Percentiles rank a stretch among this genome's conserved stretches.
Evolutionary conservation across 1,284 basidiomycete species (phyloP).

Genomic region (Lentinula novae-zelandiae): DNA sequence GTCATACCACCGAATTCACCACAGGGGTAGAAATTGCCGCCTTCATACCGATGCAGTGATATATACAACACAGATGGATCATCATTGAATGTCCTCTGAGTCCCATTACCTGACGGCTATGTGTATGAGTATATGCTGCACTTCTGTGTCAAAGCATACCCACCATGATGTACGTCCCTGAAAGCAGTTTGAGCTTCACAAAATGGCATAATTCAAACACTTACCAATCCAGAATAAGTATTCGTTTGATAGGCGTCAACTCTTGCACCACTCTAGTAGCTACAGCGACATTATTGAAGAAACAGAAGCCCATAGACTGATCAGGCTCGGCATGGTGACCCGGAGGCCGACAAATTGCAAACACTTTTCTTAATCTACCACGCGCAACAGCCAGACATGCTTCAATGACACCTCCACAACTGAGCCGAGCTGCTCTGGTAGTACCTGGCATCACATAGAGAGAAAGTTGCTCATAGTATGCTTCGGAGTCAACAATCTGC

Average conservation of each 20-base stretch:
- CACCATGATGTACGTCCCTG: slow-evolving; percentile 98
- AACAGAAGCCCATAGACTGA: slow-evolving; percentile 98
- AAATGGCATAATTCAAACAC: slow-evolving; percentile 21
- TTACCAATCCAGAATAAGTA: slow-evolving; percentile 95
- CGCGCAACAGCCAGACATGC: slow-evolving; percentile 85
- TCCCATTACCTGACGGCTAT: slow-evolving; percentile 78
- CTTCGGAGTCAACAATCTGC: slow-evolving; percentile 67
- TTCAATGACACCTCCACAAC: slow-evolving; percentile 94
- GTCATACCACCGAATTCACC: slow-evolving; percentile 85
- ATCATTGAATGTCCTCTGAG: slow-evolving; percentile 92
- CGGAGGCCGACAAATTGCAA: slow-evolving; percentile 95
- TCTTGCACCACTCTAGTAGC: slow-evolving; percentile 81
- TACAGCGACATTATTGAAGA: slow-evolving; percentile 98
- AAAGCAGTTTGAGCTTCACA: neutral
- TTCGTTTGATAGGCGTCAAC: slow-evolving; percentile 65
- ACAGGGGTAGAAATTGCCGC: slow-evolving; percentile 89
- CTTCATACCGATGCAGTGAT: slow-evolving; percentile 93
- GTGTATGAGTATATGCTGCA: neutral
- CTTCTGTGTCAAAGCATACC: slow-evolving; percentile 11
- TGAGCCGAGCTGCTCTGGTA: slow-evolving; percentile 80
- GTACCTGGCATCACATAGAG: slow-evolving; percentile 91
- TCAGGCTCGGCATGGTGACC: slow-evolving; percentile 99
- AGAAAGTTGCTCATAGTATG: slow-evolving; percentile 86
- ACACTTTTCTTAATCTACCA: slow-evolving; percentile 79
- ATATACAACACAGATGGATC: slow-evolving; percentile 93